A percentile compares a stretch with the other conserved stretches of the same genome.
phyloP scores from a whole-genome alignment of 768 basidiomycete species.

The Lactifluus pinguis region DNA sequence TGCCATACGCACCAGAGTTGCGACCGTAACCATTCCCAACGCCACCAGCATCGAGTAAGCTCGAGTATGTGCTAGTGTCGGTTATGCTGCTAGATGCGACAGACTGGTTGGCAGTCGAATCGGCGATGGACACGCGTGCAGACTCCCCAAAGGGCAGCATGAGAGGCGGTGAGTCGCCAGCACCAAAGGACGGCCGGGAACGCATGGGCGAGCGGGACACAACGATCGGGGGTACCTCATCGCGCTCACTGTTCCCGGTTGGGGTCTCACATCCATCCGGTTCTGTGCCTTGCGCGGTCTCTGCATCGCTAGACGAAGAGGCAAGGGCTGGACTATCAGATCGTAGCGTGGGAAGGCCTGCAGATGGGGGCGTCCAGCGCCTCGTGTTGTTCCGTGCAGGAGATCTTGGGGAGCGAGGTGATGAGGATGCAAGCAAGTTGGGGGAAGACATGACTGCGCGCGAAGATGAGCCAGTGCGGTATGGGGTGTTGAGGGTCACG shows the following conservation, averaged over 20 bases:
- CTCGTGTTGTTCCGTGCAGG: conserved; percentile 20
- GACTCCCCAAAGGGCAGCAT: no score
- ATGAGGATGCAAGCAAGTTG: conserved; percentile 36
- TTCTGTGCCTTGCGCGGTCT: conserved; percentile 24
- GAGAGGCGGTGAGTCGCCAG: conserved; percentile 1
- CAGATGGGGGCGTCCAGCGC: conserved; percentile 2
- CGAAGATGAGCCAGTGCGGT: conserved; percentile 24
- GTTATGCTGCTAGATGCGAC: conserved; percentile 54
- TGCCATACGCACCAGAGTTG: conserved; percentile 34
- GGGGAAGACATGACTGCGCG: conserved; percentile 54
- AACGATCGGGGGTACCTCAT: conserved; percentile 32
- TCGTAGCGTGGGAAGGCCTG: conserved; percentile 12
- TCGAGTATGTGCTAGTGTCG: conserved; percentile 49
- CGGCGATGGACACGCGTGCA: conserved; percentile 27
- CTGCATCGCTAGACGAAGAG: conserved; percentile 17
- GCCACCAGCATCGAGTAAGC: conserved; percentile 40
- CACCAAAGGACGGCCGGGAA: conserved; percentile 24
- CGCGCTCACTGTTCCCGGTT: conserved; percentile 26
- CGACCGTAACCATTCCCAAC: conserved; percentile 28
- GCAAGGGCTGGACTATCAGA: conserved; percentile 7
- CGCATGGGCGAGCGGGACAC: conserved; percentile 49
- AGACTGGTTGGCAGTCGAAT: conserved; percentile 48
- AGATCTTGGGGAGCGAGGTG: background rate
- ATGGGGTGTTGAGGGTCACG: conserved; percentile 7
- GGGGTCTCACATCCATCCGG: conserved; percentile 18